Conservation (phyloP, 1,284 basidiomycete genomes). For the Coniferiporia sulphurascens region DNA sequence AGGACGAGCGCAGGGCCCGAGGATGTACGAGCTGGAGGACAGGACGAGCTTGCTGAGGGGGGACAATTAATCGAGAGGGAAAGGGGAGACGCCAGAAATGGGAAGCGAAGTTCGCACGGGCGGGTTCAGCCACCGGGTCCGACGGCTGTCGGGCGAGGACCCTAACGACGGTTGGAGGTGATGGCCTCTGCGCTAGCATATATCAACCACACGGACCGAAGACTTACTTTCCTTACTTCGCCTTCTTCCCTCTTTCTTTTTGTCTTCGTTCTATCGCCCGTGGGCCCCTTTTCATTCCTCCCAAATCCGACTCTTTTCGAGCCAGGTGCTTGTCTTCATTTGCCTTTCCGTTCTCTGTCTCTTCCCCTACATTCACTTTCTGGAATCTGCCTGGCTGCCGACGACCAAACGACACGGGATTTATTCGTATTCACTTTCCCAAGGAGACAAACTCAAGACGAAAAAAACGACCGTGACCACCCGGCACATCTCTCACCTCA, state of each 20-base stretch:
- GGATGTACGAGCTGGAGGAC: neutral
- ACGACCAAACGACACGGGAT: neutral
- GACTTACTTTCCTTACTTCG: neutral
- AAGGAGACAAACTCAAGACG: neutral
- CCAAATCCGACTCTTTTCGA: constrained; percentile 9
- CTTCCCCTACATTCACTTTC: neutral
- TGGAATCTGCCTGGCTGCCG: neutral
- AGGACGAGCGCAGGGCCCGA: neutral
- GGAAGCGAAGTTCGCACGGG: neutral
- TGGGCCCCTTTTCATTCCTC: constrained; percentile 7
- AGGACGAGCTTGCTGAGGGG: too few relatives aligned
- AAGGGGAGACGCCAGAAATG: neutral
- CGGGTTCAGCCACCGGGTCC: neutral
- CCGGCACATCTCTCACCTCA: neutral
- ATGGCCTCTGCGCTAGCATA: neutral
- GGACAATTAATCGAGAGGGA: neutral
- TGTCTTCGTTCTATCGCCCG: constrained; percentile 4
- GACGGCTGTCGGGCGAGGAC: neutral
- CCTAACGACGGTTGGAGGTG: neutral
- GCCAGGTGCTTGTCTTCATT: constrained; percentile 16
- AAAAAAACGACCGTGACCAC: neutral
- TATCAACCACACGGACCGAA: neutral
- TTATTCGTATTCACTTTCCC: neutral
- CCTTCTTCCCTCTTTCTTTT: constrained; percentile 10
- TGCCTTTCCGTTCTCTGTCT: neutral